Percentiles rank a stretch among this genome's conserved stretches.
Evolutionary conservation across 2,329 filamentous ascomycete genomes (phyloP).

Genomic region (Aspergillus latus): DNA sequence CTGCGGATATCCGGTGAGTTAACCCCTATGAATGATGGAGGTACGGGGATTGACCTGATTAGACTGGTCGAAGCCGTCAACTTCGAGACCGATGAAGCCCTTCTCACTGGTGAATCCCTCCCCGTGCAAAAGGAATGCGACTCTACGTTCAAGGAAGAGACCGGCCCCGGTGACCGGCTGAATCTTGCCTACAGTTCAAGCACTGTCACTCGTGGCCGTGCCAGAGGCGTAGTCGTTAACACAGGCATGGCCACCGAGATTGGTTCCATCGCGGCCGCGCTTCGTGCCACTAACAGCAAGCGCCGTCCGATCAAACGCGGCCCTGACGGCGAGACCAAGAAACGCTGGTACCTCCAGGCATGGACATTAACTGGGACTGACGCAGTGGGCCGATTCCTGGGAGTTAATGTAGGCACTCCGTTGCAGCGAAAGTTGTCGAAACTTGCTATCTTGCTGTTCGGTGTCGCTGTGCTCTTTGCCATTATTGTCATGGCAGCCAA

Average conservation of each 20-base stretch:
- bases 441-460: slow-evolving; percentile 66
- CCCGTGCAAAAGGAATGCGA: slow-evolving; percentile 58
- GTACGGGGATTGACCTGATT: slow-evolving; percentile 35
- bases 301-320: slow-evolving; percentile 54
- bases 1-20: slow-evolving; percentile 58
- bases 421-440: slow-evolving; percentile 69
- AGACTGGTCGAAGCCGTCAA: slow-evolving; percentile 63
- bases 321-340: slow-evolving; percentile 50
- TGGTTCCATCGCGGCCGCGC: slow-evolving; percentile 62
- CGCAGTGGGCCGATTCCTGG: slow-evolving; percentile 63
- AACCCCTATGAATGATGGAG: too few relatives aligned
- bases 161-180: slow-evolving; percentile 59
- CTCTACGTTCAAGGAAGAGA: slow-evolving; percentile 48
- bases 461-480: slow-evolving; percentile 65
- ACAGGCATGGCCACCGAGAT: slow-evolving; percentile 65
- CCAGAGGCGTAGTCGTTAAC: slow-evolving; percentile 59
- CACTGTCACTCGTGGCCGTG: slow-evolving; percentile 62
- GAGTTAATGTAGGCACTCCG: slow-evolving; percentile 68
- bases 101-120: slow-evolving; percentile 63
- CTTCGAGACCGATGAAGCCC: slow-evolving; percentile 70
- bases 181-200: slow-evolving; percentile 64
- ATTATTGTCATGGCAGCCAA: slow-evolving; percentile 69
- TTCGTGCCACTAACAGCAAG: slow-evolving; percentile 60
- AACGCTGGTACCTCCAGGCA: slow-evolving; percentile 55
- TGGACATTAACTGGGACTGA: slow-evolving; percentile 56